Evolutionary conservation across 345 rosid species (phyloP).

Genomic region (Nephelium lappaceum): DNA sequence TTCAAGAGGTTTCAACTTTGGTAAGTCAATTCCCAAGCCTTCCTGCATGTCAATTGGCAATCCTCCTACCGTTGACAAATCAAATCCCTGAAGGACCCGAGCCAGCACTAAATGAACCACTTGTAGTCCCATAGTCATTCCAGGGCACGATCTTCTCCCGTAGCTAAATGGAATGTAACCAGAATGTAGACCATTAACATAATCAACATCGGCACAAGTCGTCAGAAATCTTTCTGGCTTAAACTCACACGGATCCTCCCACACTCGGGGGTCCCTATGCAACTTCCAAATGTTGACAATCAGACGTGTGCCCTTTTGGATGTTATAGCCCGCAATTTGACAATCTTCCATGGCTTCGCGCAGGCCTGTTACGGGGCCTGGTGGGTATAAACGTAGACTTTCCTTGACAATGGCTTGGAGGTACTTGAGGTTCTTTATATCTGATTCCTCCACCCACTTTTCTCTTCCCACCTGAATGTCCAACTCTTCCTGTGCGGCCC

Average conservation of each 20-base stretch:
- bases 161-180: conserved; percentile 50
- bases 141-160: conserved; percentile 68
- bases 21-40: conserved; percentile 51
- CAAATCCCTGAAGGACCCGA: conserved; percentile 52
- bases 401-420: conserved; percentile 67
- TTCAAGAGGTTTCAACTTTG: conserved; percentile 43
- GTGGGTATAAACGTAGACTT: conserved; percentile 52
- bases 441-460: conserved; percentile 59
- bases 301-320: conserved; percentile 53
- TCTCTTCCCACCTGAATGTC: conserved; percentile 44
- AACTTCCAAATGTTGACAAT: conserved; percentile 61
- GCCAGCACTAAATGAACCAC: conserved; percentile 51
- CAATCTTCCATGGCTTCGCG: conserved; percentile 58
- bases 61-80: conserved; percentile 12
- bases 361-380: conserved; percentile 53
- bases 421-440: conserved; percentile 45
- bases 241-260: conserved; percentile 44
- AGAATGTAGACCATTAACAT: conserved; percentile 20
- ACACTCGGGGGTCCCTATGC: conserved; percentile 54
- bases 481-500: conserved; percentile 57
- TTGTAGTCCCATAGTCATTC: conserved; percentile 39
- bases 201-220: conserved; percentile 7
- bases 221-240: conserved; percentile 55
- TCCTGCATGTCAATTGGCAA: conserved; percentile 47
- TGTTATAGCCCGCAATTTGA: conserved; percentile 37